Evolutionary conservation across 1,284 basidiomycete genomes (phyloP).

Genomic region (Cystobasidium sp.): DNA sequence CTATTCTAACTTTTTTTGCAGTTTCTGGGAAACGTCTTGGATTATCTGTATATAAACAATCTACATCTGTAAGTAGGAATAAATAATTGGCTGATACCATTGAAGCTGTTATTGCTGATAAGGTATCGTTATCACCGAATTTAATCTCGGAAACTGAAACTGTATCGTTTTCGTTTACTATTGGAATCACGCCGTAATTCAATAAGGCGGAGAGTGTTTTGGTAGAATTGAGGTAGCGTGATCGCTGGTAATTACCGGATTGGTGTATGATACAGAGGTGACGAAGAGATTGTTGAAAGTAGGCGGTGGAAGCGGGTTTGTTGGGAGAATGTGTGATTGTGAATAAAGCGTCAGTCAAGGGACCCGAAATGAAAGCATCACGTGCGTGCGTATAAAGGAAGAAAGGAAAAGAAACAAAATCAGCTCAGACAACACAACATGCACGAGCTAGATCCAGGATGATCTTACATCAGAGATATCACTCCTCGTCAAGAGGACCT

Average conservation of each 20-base stretch:
- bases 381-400: background rate
- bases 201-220: slow-evolving; percentile 89
- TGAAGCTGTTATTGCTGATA: slow-evolving; percentile 93
- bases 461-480: slow-evolving; percentile 90
- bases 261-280: background rate
- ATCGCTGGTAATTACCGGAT: slow-evolving; percentile 65
- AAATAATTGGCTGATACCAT: slow-evolving; percentile 98
- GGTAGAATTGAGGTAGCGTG: slow-evolving; percentile 89
- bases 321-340: background rate
- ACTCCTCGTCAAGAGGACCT: slow-evolving; percentile 88
- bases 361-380: slow-evolving; percentile 10
- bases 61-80: slow-evolving; percentile 95
- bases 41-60: slow-evolving; percentile 93
- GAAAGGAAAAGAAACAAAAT: background rate
- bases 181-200: slow-evolving; percentile 86
- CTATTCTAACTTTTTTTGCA: slow-evolving; percentile 78
- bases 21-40: slow-evolving; percentile 79
- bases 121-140: slow-evolving; percentile 98
- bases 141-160: slow-evolving; percentile 97
- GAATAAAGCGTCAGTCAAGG: background rate
- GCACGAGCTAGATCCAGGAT: background rate
- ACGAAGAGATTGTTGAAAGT: background rate
- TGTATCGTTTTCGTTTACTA: slow-evolving; percentile 97
- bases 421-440: background rate
- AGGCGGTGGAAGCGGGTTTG: background rate